A percentile compares a stretch with the other conserved stretches of the same genome.
Evolutionary conservation across 352 stramenopile genomes (phyloP).

Genomic region (Phytopythium aichiense): DNA sequence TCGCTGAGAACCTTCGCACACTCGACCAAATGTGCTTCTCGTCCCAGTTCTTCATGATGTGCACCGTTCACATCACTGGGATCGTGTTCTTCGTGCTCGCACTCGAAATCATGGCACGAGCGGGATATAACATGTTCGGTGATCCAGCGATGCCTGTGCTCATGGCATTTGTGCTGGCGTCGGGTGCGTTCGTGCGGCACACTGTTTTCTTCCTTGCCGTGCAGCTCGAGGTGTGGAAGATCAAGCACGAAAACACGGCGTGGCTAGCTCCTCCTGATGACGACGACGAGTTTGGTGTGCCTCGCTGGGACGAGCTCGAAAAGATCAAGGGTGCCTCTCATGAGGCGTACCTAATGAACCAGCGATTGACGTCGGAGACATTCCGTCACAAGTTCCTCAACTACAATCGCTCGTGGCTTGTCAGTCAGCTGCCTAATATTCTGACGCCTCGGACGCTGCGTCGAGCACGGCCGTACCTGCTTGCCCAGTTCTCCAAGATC

Average conservation of each 20-base stretch:
- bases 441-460: constrained; percentile 92
- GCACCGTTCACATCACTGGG: constrained; percentile 90
- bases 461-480: constrained; percentile 90
- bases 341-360: constrained; percentile 96
- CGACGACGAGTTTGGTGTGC: constrained; percentile 90
- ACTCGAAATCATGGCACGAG: constrained; percentile 95
- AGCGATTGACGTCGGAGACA: constrained; percentile 94
- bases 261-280: constrained; percentile 91
- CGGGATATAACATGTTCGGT: constrained; percentile 95
- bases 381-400: constrained; percentile 98
- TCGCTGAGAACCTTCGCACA: constrained; percentile 93
- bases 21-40: constrained; percentile 98
- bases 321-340: constrained; percentile 92
- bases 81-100: constrained; percentile 95
- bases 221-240: constrained; percentile 92
- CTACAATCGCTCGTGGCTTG: constrained; percentile 97
- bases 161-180: constrained; percentile 60
- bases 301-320: constrained; percentile 90
- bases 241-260: constrained; percentile 95
- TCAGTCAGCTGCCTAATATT: constrained; percentile 94
- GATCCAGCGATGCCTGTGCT: constrained; percentile 91
- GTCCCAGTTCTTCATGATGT: constrained; percentile 98
- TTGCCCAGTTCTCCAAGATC: constrained; percentile 95
- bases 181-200: constrained; percentile 54
- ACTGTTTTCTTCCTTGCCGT: constrained; percentile 83